Conservation (phyloP, 2,329 filamentous ascomycete genomes). For the Microdochium bolleyi region DNA sequence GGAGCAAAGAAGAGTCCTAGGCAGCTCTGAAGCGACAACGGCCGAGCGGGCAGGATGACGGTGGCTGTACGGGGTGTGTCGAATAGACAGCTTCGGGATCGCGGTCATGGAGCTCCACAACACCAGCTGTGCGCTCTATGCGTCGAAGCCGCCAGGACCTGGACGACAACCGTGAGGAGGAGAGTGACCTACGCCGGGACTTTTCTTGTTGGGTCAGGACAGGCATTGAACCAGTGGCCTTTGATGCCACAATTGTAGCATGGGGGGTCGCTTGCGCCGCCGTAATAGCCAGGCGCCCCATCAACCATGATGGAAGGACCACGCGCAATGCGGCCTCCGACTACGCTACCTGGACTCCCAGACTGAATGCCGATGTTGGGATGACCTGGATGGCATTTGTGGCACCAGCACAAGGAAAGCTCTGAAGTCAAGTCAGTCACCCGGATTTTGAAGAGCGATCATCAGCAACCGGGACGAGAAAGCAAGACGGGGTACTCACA, state of each 20-base stretch:
- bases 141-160: not conserved
- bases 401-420: not conserved
- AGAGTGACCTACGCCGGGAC: slow-evolving; percentile 21
- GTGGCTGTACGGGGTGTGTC: no score
- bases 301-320: slow-evolving; percentile 12
- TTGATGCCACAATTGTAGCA: slow-evolving; percentile 24
- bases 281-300: slow-evolving; percentile 15
- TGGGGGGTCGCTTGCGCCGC: slow-evolving; percentile 15
- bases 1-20: no score
- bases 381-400: not conserved
- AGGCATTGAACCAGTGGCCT: slow-evolving; percentile 22
- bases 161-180: not conserved
- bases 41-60: no score
- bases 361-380: not conserved
- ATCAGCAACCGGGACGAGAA: no score
- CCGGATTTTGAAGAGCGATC: not conserved
- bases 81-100: no score
- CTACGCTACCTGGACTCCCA: not conserved
- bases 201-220: slow-evolving; percentile 20
- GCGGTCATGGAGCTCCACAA: no score
- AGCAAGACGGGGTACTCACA: no score
- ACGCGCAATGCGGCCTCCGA: not conserved
- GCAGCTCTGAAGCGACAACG: no score
- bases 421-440: not conserved
- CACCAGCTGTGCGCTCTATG: no score